Percentiles rank a stretch among this genome's conserved stretches.
Conservation (phyloP, 805 yeast species). For the Isabelozyma heimii region DNA sequence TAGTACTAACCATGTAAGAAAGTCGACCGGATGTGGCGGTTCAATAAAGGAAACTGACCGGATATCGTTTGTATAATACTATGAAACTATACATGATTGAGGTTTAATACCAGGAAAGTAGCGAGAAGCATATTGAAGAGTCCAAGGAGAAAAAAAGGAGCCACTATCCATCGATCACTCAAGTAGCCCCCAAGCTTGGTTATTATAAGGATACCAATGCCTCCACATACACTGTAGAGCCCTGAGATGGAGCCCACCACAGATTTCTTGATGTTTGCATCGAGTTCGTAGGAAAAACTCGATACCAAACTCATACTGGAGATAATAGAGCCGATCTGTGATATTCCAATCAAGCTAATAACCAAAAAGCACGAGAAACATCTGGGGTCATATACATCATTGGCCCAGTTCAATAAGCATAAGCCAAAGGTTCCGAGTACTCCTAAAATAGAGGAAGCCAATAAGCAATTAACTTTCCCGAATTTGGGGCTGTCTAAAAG, state of each 20-base stretch:
- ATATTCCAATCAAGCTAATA: slow-evolving; percentile 48
- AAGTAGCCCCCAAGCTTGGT: slow-evolving; percentile 61
- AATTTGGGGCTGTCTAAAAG: slow-evolving; percentile 43
- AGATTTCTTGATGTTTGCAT: slow-evolving; percentile 41
- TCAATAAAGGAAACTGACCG: too few relatives aligned
- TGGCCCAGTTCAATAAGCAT: slow-evolving; percentile 14
- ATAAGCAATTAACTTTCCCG: slow-evolving; percentile 26
- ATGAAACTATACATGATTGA: not conserved
- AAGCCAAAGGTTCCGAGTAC: slow-evolving; percentile 37
- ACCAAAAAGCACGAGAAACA: slow-evolving; percentile 36
- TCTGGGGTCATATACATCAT: slow-evolving; percentile 27
- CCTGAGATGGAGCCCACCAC: slow-evolving; percentile 68
- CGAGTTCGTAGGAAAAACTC: slow-evolving; percentile 18
- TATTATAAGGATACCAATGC: slow-evolving; percentile 60
- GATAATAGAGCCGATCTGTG: slow-evolving; percentile 62
- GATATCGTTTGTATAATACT: too few relatives aligned
- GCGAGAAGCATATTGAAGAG: slow-evolving; percentile 29
- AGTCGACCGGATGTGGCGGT: not conserved
- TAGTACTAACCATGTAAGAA: too few relatives aligned
- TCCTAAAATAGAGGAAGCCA: slow-evolving; percentile 43
- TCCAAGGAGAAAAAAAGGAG: slow-evolving; percentile 58
- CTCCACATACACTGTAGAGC: slow-evolving; percentile 65
- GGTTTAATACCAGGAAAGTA: slow-evolving; percentile 2
- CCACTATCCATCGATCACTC: slow-evolving; percentile 55
- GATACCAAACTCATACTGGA: slow-evolving; percentile 59